Evolutionary conservation across 2,329 filamentous ascomycete genomes (phyloP), one percentile per base, ranked within the genome.

Genomic region (Apiospora pterosperma): DNA sequence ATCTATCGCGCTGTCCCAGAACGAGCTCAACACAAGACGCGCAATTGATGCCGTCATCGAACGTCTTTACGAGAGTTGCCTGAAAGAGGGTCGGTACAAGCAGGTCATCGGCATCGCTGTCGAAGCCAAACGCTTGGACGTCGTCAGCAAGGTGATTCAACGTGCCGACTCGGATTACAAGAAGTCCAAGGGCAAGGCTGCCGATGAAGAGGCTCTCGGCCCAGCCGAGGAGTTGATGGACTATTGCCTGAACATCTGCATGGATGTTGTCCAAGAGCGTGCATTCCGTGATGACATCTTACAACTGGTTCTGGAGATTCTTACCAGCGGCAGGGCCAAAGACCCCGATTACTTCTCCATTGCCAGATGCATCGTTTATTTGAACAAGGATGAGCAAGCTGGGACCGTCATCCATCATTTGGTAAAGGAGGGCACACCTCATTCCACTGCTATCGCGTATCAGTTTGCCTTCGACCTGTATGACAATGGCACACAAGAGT

Each of bases 391-490:
- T 73, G 90, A 92, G 60, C 91, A 97, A 82, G 96, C 96, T 0
- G 94, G 93, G 11, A 88, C 87, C 67, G 94, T 99, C 79, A 87
- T 99, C 48, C 87, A 87, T 62, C 90, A 92, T 70, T 85, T 99
- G 25, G 90, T 98, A 11, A 85, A 91, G 67, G 91, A 91, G 69
- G 92, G 89, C 6, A 92, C 97, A 70, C 84, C 88, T 61, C 88
- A 88, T 66, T 93, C 93, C 0, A 87, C 92, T 19, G 92, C 94
- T 23, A 90, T 92, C 61, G 96, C 96, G 21, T 99, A 98, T 77
- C 96, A 99, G 76, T 97, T 99, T 64, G 96, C 95, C 1, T 99
- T 99, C 73, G 96, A 99, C 74, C 85, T 99, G 6, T 98, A 97
- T 78, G 96, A 99, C 80, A 99, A 99, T 74, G 96, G 96, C 70